phyloP scores from a whole-genome alignment of 1,284 basidiomycete species.

The Irpex sp. region DNA sequence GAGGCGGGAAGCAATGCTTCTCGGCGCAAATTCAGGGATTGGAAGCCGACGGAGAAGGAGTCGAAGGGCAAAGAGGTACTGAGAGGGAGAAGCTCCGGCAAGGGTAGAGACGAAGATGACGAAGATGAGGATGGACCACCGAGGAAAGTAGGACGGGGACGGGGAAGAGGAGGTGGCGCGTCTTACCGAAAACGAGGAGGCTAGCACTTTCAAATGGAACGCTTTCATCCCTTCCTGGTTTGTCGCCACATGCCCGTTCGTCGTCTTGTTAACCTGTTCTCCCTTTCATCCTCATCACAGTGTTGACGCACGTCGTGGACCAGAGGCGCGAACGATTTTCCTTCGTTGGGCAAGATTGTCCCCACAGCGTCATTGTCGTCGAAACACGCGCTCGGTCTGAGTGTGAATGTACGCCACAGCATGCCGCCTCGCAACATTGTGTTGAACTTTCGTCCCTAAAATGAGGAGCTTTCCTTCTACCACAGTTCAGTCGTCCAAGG shows the following conservation, averaged over 20 bases:
- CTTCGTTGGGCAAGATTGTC: not conserved
- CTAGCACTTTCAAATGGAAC: not conserved
- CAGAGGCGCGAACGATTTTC: not conserved
- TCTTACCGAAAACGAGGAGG: not conserved
- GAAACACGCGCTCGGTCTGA: not conserved
- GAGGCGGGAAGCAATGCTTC: slow-evolving; percentile 77
- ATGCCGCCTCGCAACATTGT: not conserved
- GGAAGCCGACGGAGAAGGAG: slow-evolving; percentile 29
- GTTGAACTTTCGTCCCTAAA: not conserved
- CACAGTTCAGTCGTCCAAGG: not conserved
- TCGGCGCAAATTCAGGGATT: slow-evolving; percentile 60
- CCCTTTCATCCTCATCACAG: not conserved
- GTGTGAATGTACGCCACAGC: not conserved
- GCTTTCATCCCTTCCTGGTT: not conserved
- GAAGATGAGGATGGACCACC: slow-evolving; percentile 13
- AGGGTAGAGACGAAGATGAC: slow-evolving; percentile 15
- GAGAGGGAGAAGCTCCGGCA: slow-evolving; percentile 16
- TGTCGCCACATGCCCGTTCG: not conserved
- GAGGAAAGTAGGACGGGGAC: slow-evolving; percentile 1
- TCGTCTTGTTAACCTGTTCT: not conserved
- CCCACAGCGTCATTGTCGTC: not conserved
- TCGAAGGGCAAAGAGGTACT: slow-evolving; percentile 4
- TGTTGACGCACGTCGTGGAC: not conserved
- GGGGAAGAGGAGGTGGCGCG: slow-evolving; percentile 1
- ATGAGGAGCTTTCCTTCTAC: not conserved